Evolutionary conservation across 1,284 basidiomycete species (phyloP), one percentile per base, ranked within the genome.

Genomic region (Ustilago crameri): DNA sequence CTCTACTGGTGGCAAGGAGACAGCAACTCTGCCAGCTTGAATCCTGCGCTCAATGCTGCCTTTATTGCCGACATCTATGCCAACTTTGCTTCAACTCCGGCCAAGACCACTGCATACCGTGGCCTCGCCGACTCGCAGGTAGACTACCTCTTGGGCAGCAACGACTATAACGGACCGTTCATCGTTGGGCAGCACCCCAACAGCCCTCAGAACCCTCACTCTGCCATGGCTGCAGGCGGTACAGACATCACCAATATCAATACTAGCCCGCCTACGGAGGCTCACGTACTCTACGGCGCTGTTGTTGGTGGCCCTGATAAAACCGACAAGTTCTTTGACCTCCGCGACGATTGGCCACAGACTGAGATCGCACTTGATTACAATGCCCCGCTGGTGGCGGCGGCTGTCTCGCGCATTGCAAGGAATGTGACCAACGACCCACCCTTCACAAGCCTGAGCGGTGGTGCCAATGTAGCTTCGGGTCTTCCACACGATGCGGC

Each of bases 151-250:
- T 86, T 96, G 2, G 94, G 94, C 38, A 88, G 90, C 51, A 95
- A 95, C 80, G 90, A 91, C 1, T 93, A 93, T 91, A 89, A 88
- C 60, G 87, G 87, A 5, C 90, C 91, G 0, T 93, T 92, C 79
- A 83, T 93, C 53, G 92, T 95, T 23, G 93, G 93, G 34, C 85
- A 87, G 52, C 93, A 95, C 83, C 92, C 93, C 4, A 95, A 95
- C 84, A 91, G 93, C 20, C 92, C 93, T 0, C 84, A 87, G 47
- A 95, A 95, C 82, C 93, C 93, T 0, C 92, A 95, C 81, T 92
- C 91, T 8, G 93, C 92, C 2, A 86, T 91, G 83, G 91, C 94
- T 0, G 91, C 90, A 53, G 93, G 93, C 38, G 93, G 92, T 0
- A 86, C 51, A 32, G 82, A 89, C 65, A 87, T 91, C 59, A 84